A percentile compares a stretch with the other conserved stretches of the same genome.
These are phyloP conservation scores for Harrya chromipes DNA, from an alignment of 768 basidiomycete species.

Conservation along the genomic window DNA sequence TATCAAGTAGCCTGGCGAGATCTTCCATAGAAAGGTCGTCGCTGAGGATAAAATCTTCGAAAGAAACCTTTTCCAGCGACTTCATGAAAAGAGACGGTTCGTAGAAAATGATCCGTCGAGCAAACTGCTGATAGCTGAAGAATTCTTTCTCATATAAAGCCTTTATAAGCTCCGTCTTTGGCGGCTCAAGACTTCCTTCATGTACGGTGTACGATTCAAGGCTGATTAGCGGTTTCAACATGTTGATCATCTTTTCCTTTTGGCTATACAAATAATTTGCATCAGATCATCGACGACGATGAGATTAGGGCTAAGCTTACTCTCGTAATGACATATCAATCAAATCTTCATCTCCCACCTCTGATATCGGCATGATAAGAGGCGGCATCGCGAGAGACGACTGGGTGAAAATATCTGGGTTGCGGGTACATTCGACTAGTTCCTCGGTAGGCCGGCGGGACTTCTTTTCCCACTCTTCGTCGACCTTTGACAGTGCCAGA, in stretches of 20 bases:
- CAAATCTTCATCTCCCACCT: constrained; percentile 15
- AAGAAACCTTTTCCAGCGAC: constrained; percentile 30
- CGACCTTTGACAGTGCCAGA: not conserved
- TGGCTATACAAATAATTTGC: not conserved
- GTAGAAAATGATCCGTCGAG: constrained; percentile 30
- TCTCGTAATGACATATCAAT: constrained; percentile 10
- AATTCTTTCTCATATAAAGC: not conserved
- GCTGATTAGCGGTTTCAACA: not conserved
- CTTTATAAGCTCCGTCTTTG: not conserved
- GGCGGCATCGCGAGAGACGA: not conserved
- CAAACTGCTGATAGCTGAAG: constrained; percentile 20
- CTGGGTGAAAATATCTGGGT: not conserved
- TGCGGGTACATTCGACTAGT: not conserved
- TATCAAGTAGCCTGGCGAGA: constrained; percentile 2
- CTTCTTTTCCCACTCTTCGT: not conserved
- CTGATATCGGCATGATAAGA: not conserved
- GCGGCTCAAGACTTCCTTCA: not conserved
- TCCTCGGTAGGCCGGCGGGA: not conserved
- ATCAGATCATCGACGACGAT: not conserved
- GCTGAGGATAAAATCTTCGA: constrained; percentile 32
- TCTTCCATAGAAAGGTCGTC: constrained; percentile 31
- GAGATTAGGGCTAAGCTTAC: constrained; percentile 1
- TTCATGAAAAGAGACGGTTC: constrained; percentile 28
- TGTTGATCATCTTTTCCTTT: not conserved
- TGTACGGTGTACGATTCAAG: not conserved